Percentiles rank a stretch among this genome's conserved stretches.
phyloP scores from a whole-genome alignment of 768 basidiomycete species.

The Podaxis sp. region DNA sequence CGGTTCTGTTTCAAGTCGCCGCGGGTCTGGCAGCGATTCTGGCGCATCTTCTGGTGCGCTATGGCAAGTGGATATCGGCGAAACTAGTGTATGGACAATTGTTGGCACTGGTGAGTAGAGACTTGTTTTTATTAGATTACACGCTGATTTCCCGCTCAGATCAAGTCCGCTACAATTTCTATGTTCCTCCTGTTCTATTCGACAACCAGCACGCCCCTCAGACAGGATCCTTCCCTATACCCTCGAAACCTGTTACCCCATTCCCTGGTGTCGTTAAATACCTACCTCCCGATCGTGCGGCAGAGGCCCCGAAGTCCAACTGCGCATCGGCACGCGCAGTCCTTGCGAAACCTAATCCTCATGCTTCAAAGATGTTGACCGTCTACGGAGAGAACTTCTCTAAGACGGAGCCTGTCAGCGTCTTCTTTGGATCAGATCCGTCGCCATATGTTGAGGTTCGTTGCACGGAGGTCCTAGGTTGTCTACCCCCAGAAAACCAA shows the following conservation, averaged over 20 bases:
- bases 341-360: constrained; percentile 75
- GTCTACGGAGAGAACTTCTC: constrained; percentile 89
- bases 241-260: constrained; percentile 81
- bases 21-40: constrained; percentile 65
- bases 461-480: constrained; percentile 83
- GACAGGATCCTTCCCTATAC: constrained; percentile 73
- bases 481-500: constrained; percentile 70
- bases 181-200: constrained; percentile 82
- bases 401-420: constrained; percentile 75
- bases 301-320: constrained; percentile 76
- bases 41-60: constrained; percentile 76
- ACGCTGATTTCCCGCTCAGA: constrained; percentile 44
- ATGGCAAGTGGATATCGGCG: constrained; percentile 90
- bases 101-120: constrained; percentile 76
- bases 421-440: constrained; percentile 87
- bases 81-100: constrained; percentile 94
- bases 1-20: constrained; percentile 66
- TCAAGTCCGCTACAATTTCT: constrained; percentile 92
- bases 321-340: constrained; percentile 65
- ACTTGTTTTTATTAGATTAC: constrained; percentile 12
- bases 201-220: constrained; percentile 76
- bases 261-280: constrained; percentile 90
- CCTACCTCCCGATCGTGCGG: constrained; percentile 84
- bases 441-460: constrained; percentile 87
- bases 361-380: constrained; percentile 78